A percentile compares a stretch with the other conserved stretches of the same genome.
Evolutionary conservation across 345 rosid species (phyloP).

Genomic region (Boechera divaricarpa): DNA sequence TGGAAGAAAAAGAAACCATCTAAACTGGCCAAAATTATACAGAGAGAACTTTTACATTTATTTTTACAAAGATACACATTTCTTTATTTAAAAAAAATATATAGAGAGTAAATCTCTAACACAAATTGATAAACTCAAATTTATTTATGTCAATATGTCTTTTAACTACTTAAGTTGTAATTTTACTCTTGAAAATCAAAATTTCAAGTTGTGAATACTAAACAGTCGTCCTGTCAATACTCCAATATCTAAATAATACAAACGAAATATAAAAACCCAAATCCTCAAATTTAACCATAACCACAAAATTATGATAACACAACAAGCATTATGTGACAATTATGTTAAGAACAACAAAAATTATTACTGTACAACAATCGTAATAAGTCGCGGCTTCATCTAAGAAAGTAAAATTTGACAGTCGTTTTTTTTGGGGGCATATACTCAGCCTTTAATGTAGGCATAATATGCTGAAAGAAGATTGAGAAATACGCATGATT

Average conservation of each 20-base stretch:
- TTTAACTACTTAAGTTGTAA: neutral
- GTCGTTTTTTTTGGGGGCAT: neutral
- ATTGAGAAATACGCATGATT: neutral
- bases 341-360: neutral
- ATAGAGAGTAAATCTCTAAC: too few species aligned
- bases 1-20: neutral
- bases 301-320: neutral
- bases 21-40: neutral
- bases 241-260: neutral
- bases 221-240: neutral
- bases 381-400: neutral
- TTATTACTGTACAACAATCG: neutral
- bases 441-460: neutral
- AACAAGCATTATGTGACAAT: neutral
- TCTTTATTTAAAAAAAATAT: neutral
- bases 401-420: neutral
- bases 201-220: neutral
- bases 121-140: neutral
- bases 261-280: too few species aligned
- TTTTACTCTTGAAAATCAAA: neutral
- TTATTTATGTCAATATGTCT: neutral
- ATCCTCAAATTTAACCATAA: too few species aligned
- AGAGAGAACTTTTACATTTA: neutral
- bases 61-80: neutral
- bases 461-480: conserved; percentile 9